These are phyloP conservation scores for Lactarius indigo DNA, from an alignment of 768 basidiomycete genomes.

Conservation along the genomic window DNA sequence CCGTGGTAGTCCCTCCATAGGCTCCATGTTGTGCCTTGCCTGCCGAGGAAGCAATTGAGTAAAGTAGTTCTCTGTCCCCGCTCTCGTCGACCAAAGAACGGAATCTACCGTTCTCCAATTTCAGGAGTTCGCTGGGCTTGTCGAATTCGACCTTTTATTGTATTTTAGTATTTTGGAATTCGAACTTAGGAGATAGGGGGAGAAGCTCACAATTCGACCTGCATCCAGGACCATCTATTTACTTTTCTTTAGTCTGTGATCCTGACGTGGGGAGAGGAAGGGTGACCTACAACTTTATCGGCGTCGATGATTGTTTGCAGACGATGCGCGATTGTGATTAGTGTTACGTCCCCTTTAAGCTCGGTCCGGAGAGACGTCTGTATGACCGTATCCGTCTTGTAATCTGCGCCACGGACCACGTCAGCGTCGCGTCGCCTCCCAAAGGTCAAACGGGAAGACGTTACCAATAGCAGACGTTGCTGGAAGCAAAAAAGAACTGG, in stretches of 20 bases:
- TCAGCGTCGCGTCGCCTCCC: too few relatives aligned
- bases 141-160: slow-evolving; percentile 44
- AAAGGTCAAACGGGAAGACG: background rate
- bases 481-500: slow-evolving; percentile 13
- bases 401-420: slow-evolving; percentile 35
- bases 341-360: slow-evolving; percentile 41
- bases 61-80: slow-evolving; percentile 36
- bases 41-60: slow-evolving; percentile 27
- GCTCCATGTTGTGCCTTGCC: too few relatives aligned
- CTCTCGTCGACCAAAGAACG: slow-evolving; percentile 40
- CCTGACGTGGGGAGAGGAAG: background rate
- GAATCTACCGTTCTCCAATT: slow-evolving; percentile 34
- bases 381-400: slow-evolving; percentile 53
- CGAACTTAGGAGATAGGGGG: background rate
- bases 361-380: slow-evolving; percentile 52
- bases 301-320: slow-evolving; percentile 58
- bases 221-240: slow-evolving; percentile 42
- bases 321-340: slow-evolving; percentile 63
- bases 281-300: slow-evolving; percentile 47
- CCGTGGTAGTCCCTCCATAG: too few relatives aligned
- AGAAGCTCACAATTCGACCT: slow-evolving; percentile 36
- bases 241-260: too few relatives aligned
- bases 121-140: slow-evolving; percentile 41
- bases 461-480: slow-evolving; percentile 46
- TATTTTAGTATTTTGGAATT: background rate